These are phyloP conservation scores for Rhypophila decipiens DNA, from an alignment of 495 filamentous ascomycete genomes.

Conservation along the genomic window DNA sequence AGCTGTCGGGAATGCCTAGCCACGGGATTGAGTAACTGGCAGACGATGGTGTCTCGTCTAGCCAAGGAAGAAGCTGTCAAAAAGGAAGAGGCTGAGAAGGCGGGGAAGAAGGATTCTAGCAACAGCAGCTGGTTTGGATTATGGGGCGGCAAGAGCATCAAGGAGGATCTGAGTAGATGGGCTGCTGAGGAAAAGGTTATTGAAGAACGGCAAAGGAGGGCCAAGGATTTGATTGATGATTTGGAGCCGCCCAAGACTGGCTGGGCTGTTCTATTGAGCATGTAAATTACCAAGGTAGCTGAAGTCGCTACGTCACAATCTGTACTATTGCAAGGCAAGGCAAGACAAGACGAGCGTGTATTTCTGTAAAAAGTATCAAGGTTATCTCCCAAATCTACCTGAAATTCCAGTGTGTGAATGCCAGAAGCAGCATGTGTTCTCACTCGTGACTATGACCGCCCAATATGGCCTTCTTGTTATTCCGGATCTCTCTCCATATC, in stretches of 20 bases:
- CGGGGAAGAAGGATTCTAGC: slow-evolving; percentile 3
- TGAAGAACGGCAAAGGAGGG: slow-evolving; percentile 38
- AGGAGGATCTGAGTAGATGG: slow-evolving; percentile 34
- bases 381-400: no score
- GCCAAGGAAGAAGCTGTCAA: slow-evolving; percentile 45
- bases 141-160: slow-evolving; percentile 31
- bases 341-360: no score
- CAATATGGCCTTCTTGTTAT: no score
- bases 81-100: slow-evolving; percentile 13
- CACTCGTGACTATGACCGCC: no score
- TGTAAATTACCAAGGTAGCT: no score
- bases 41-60: slow-evolving; percentile 58
- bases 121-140: slow-evolving; percentile 37
- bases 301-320: no score
- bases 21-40: slow-evolving; percentile 69
- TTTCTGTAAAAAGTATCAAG: no score
- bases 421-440: no score
- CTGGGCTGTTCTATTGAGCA: slow-evolving; percentile 33
- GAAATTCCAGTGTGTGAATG: no score
- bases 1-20: slow-evolving; percentile 67
- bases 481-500: no score
- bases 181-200: slow-evolving; percentile 48
- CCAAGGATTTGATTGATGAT: slow-evolving; percentile 41
- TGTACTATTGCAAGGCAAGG: no score
- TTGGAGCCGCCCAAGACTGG: slow-evolving; percentile 29